phyloP scores from a whole-genome alignment of 2,329 filamentous ascomycete genomes.

The Sporothrix brunneoviolacea region DNA sequence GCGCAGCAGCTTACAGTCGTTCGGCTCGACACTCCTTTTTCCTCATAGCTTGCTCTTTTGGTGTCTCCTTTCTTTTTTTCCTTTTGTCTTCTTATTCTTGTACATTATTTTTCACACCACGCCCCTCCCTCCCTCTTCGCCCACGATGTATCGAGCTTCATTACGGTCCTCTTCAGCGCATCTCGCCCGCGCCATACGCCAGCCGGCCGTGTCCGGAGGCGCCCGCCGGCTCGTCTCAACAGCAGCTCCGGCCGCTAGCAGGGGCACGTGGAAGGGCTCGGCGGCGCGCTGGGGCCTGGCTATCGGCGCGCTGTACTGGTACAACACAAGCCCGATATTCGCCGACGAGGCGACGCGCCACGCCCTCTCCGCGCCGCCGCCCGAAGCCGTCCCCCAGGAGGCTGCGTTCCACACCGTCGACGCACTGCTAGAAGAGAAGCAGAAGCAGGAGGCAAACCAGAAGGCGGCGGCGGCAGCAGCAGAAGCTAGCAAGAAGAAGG shows the following conservation, averaged over 20 bases:
- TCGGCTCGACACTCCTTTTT: neutral
- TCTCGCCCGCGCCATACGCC: slow-evolving; percentile 37
- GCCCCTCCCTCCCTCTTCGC: neutral
- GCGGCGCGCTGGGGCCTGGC: slow-evolving; percentile 69
- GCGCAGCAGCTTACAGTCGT: too few species aligned
- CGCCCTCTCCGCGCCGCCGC: too few species aligned
- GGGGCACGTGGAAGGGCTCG: slow-evolving; percentile 75
- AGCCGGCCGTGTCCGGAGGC: slow-evolving; percentile 31
- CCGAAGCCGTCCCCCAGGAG: slow-evolving; percentile 26
- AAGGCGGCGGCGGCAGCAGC: too few species aligned
- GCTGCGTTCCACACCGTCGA: slow-evolving; percentile 59
- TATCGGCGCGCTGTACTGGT: slow-evolving; percentile 77
- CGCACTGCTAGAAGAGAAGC: slow-evolving; percentile 58
- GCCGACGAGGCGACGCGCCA: slow-evolving; percentile 67
- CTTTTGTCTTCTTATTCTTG: neutral
- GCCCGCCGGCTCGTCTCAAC: slow-evolving; percentile 45
- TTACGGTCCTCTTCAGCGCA: slow-evolving; percentile 40
- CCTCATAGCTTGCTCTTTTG: neutral
- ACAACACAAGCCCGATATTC: slow-evolving; percentile 84
- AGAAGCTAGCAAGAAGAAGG: neutral
- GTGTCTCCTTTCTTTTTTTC: neutral
- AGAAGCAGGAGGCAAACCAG: slow-evolving; percentile 36
- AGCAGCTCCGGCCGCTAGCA: slow-evolving; percentile 54
- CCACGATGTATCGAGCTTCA: slow-evolving; percentile 46
- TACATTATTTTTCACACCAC: slow-evolving; percentile 5